Evolutionary conservation across 306 rosid species (phyloP), one percentile per base, ranked within the genome.

Genomic region (Mucuna pruriens): DNA sequence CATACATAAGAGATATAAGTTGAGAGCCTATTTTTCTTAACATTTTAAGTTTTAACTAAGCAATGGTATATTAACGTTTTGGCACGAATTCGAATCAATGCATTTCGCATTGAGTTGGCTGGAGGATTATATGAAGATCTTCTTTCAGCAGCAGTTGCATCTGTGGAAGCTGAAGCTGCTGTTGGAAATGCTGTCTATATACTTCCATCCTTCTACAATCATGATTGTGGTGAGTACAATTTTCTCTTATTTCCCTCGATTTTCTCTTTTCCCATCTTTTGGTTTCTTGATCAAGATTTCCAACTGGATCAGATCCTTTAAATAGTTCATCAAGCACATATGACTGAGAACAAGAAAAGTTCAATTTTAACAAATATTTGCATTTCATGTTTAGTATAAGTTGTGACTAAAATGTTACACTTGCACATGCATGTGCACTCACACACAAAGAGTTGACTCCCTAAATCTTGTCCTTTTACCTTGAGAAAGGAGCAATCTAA

Each of bases 141-240:
- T 80, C 88, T 91, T 71, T 70, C 91, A 44, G 86, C 87, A 10
- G 94, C 91, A 2, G 90, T 87, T 40, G 97, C 97, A 77, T 87
- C 89, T 40, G 88, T 93, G 55, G 97, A 90, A 84, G 87, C 92
- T 12, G 99, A 93, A 86, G 92, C 88, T 74, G 91, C 92, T 79
- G 91, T 90, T 25, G 99, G 99, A 48, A 84, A 88, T 89, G 97
- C 97, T 63, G 92, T 95, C 64, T 95, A 93, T 76, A 89, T 95
- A 80, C 97, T 95, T 71, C 94, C 97, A 20, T 93, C 97, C 9
- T 91, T 95, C 89, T 95, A 95, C 78, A 95, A 95, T 86, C 99
- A 93, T 80, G 97, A 95, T 40, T 95, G 97, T 79, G 97, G 99
- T 85, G 60, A 75, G 87, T 70, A 57, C 65, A 82, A 42, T 75